These are phyloP conservation scores for Xylariaceae sp. DNA, from an alignment of 2,329 filamentous ascomycete genomes.

Conservation along the genomic window DNA sequence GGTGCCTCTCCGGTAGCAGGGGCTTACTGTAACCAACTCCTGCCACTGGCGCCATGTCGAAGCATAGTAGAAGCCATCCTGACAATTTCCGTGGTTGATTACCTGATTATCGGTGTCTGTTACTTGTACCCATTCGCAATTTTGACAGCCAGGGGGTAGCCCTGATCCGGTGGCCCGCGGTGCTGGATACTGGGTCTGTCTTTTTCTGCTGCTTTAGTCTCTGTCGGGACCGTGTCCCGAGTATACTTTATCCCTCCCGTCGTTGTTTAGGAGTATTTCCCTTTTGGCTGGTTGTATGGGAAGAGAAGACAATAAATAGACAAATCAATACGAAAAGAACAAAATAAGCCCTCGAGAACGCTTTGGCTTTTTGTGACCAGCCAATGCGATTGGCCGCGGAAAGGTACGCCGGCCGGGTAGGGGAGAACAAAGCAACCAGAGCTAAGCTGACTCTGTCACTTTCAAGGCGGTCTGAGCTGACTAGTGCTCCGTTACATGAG, in stretches of 20 bases:
- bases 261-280: background rate
- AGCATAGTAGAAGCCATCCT: constrained; percentile 21
- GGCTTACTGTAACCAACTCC: constrained; percentile 23
- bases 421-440: constrained; percentile 30
- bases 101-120: constrained; percentile 13
- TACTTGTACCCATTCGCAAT: constrained; percentile 10
- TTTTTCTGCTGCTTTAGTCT: constrained; percentile 1
- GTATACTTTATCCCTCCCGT: background rate
- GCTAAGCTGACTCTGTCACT: constrained; percentile 37
- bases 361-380: constrained; percentile 22
- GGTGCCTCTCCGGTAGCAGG: constrained; percentile 23
- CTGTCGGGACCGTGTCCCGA: background rate
- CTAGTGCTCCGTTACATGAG: constrained; percentile 36
- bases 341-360: background rate
- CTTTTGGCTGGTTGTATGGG: background rate
- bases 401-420: constrained; percentile 18
- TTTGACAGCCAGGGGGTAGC: constrained; percentile 16
- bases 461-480: constrained; percentile 43
- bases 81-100: constrained; percentile 20
- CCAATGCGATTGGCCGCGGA: constrained; percentile 23
- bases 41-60: constrained; percentile 1
- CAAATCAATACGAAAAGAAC: background rate
- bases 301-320: constrained; percentile 12
- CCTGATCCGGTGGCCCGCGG: constrained; percentile 15
- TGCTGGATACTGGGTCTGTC: background rate